phyloP scores from a whole-genome alignment of 2,329 filamentous ascomycete genomes.

The Cladobotryum protrusum region DNA sequence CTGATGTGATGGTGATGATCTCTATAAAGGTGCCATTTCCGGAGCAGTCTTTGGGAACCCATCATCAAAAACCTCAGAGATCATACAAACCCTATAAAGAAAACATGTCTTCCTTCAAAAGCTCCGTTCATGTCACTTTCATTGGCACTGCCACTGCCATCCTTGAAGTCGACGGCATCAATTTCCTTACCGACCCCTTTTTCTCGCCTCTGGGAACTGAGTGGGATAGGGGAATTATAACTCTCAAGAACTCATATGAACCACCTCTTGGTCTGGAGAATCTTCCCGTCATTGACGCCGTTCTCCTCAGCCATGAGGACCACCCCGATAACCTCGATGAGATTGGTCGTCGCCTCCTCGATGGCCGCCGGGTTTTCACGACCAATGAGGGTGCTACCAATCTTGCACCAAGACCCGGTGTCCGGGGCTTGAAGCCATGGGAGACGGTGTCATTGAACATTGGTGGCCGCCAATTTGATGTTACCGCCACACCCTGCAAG shows the following conservation, averaged over 20 bases:
- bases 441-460: slow-evolving; percentile 24
- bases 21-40: no score
- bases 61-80: background rate
- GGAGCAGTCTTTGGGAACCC: background rate
- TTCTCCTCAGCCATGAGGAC: slow-evolving; percentile 45
- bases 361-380: slow-evolving; percentile 40
- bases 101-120: slow-evolving; percentile 13
- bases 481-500: slow-evolving; percentile 38
- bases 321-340: slow-evolving; percentile 45
- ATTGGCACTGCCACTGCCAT: slow-evolving; percentile 46
- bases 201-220: slow-evolving; percentile 34
- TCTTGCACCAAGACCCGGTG: slow-evolving; percentile 35
- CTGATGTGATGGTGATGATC: no score
- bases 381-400: slow-evolving; percentile 39
- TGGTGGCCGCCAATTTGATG: slow-evolving; percentile 28
- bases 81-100: background rate
- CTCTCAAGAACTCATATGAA: slow-evolving; percentile 25
- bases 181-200: slow-evolving; percentile 40
- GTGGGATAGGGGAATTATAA: slow-evolving; percentile 22
- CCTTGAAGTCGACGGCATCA: slow-evolving; percentile 35
- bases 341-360: slow-evolving; percentile 37
- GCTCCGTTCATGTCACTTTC: slow-evolving; percentile 32
- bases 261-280: slow-evolving; percentile 31
- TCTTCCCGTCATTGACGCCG: slow-evolving; percentile 40
- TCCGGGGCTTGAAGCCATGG: slow-evolving; percentile 34